Evolutionary conservation across 257 asterid species (phyloP), one percentile per base, ranked within the genome.

Genomic region (Solanum gandarillasii): DNA sequence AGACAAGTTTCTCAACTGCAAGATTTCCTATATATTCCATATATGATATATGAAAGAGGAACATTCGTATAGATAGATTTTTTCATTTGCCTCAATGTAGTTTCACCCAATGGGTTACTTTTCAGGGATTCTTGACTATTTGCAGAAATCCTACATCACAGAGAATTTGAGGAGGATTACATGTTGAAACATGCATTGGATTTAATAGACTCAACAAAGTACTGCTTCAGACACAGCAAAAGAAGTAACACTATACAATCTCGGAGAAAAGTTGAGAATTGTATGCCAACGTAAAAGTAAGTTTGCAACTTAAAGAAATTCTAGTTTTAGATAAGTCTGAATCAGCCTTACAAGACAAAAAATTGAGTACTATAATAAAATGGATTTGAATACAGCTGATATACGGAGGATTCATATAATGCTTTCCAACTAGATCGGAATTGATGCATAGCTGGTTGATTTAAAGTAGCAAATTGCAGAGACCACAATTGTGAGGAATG

Each of bases 41-140:
- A 87, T 87, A 89, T 36, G 91, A 91, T 60, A 87, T 90, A 90
- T 36, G 92, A 76, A 68, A 92, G 67, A 35, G 93, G 87, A 46
- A 90, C 85, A 90, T 88, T 91, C 2, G 92, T 91, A 87, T 92
- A 83, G 74, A 94, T 91, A 34, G 93, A 83, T 75, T 83, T 86
- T 73, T 67, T 89, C 87, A 88, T 23, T 78, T 86, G 89, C 88
- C 85, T 88, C 87, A 92, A 72, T 12, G 31, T 71, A 75, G 88
- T 75, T 83, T 87, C 91, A 39, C 86, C 79, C 65, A 79, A 46
- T 60, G 84, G 78, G 18, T 76, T 87, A 35, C 89, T 84, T 38
- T 71, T 88, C 76, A 76, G 41, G 87, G 91, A 84, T 39, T 91
- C 91, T 52, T 43, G 76, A 86, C 87, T 87, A 83, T 86, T 88